Evolutionary conservation across 2,329 filamentous ascomycete genomes (phyloP).

Genomic region (Mycogone perniciosa): DNA sequence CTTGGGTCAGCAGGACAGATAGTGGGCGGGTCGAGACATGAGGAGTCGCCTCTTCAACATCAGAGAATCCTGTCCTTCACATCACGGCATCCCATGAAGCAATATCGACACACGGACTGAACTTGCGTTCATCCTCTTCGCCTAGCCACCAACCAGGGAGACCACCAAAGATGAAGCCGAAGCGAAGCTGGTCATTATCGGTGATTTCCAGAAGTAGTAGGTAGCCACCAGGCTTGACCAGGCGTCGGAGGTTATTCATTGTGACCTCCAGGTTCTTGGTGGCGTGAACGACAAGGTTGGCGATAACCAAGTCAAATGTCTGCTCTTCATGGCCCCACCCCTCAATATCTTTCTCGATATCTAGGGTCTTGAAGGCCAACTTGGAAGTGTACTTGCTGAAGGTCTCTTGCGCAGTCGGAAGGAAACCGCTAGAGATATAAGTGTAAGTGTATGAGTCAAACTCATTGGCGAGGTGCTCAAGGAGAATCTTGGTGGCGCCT

Average conservation of each 20-base stretch:
- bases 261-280: not conserved
- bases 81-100: constrained; percentile 5
- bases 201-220: constrained; percentile 4
- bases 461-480: not conserved
- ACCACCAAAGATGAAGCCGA: constrained; percentile 3
- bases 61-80: constrained; percentile 10
- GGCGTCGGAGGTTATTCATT: not conserved
- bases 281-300: not conserved
- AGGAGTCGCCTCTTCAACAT: constrained; percentile 1
- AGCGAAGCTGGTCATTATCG: not conserved
- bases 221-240: constrained; percentile 8
- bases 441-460: not conserved
- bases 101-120: not conserved
- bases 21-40: not conserved
- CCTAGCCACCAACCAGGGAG: constrained; percentile 11
- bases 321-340: not conserved
- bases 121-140: not conserved
- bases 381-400: not conserved
- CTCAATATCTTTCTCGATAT: not conserved
- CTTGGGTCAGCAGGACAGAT: not conserved
- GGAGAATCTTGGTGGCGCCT: not conserved
- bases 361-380: not conserved
- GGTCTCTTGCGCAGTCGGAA: not conserved
- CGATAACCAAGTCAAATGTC: constrained; percentile 1
- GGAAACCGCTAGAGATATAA: not conserved